Conservation (phyloP, 148 eudicot species). For the Spergularia bocconei region DNA sequence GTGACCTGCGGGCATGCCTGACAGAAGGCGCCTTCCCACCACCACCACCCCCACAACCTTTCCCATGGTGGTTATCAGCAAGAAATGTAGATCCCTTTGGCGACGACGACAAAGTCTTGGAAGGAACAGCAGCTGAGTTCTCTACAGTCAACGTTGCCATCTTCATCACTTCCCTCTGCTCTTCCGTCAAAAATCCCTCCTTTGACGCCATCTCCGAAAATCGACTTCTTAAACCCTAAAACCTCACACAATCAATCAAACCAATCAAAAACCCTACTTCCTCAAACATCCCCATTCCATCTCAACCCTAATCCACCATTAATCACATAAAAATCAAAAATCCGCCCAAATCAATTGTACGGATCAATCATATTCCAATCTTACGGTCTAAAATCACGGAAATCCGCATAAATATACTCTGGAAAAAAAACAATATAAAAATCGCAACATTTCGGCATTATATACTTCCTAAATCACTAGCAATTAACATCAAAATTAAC, state of each 20-base stretch:
- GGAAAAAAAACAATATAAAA: not conserved
- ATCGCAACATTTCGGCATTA: not conserved
- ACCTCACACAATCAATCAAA: conserved; percentile 20
- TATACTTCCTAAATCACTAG: too few species aligned
- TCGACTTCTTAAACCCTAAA: conserved; percentile 18
- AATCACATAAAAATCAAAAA: not conserved
- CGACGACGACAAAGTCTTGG: conserved; percentile 32
- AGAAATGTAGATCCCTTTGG: conserved; percentile 39
- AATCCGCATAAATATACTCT: not conserved
- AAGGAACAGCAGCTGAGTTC: conserved; percentile 23
- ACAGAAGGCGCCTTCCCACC: conserved; percentile 51
- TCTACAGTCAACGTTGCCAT: conserved; percentile 66
- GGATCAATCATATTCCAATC: not conserved
- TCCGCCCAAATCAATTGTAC: not conserved
- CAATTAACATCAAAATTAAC: not conserved
- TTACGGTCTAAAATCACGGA: not conserved
- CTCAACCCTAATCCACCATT: not conserved
- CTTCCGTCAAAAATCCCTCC: conserved; percentile 89
- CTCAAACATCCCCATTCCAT: not conserved
- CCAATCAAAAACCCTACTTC: conserved; percentile 1
- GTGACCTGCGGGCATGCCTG: conserved; percentile 75
- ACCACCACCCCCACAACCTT: conserved; percentile 59
- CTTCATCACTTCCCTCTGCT: conserved; percentile 82
- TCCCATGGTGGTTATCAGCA: conserved; percentile 33
- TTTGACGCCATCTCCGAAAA: conserved; percentile 60